Evolutionary conservation across 1,284 basidiomycete species (phyloP), one percentile per base, ranked within the genome.

Genomic region (Amylostereum chailletii): DNA sequence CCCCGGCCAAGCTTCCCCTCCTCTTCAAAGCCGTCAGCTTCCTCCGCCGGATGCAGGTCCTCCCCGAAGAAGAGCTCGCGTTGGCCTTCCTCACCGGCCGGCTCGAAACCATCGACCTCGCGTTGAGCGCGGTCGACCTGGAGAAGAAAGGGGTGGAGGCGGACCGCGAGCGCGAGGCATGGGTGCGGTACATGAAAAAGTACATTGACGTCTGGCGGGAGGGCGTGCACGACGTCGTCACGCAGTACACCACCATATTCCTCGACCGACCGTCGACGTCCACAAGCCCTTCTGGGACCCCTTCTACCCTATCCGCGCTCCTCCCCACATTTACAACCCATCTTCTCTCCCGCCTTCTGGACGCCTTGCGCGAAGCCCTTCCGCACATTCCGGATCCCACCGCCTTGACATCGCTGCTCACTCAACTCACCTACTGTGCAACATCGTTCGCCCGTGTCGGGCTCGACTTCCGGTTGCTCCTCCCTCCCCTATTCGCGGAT

Each of bases 161-260:
- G 34, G 74, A 77, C 51, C 67, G 75, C 46, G 79, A 81, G 50
- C 76, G 74, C 55, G 77, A 83, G 53, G 89, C 92, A 53, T 73
- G 89, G 27, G 77, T 86, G 31, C 70, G 85, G 40, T 93, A 85
- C 66, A 71, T 94, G 51, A 86, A 90, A 59, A 82, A 81, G 59
- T 94, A 94, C 67, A 82, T 95, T 57, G 94, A 96, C 61, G 68
- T 85, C 5, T 97, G 94, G 86, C 75, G 94, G 45, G 94, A 97
- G 66, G 83, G 90, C 48, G 85, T 94, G 29, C 88, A 94, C 65
- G 94, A 98, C 63, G 83, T 94, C 57, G 77, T 95, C 55, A 86
- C 85, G 11, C 93, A 96, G 64, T 96, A 85, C 59, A 79, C 84
- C 2, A 84, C 91, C 38, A 91, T 97, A 53, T 97, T 98, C 66